Conservation (phyloP, 2,329 filamentous ascomycete species). For the Sclerotinia nivalis region DNA sequence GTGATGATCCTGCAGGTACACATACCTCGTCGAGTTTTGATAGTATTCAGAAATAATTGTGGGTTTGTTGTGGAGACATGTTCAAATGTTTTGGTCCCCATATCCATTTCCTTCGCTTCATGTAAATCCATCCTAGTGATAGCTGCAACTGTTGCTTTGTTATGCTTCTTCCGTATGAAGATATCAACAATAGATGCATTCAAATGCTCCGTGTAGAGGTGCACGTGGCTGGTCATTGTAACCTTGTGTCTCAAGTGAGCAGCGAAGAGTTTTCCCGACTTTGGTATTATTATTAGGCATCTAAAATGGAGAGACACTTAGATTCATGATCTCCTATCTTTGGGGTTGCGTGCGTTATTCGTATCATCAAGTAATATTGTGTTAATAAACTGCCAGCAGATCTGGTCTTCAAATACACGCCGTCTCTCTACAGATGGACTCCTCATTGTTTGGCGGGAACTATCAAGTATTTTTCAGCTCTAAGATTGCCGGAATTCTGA, state of each 20-base stretch:
- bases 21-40: neutral
- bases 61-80: neutral
- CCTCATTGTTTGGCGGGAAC: no score
- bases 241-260: neutral
- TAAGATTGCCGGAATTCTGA: neutral
- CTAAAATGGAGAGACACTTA: neutral
- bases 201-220: neutral
- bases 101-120: neutral
- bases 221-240: neutral
- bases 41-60: neutral
- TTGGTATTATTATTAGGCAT: neutral
- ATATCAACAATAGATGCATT: neutral
- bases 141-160: neutral
- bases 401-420: neutral
- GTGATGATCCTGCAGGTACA: constrained; percentile 11
- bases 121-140: neutral
- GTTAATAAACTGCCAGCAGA: neutral
- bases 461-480: neutral
- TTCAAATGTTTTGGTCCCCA: neutral
- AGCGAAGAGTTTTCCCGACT: neutral
- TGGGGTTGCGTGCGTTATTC: neutral
- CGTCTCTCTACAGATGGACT: neutral
- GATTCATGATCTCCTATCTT: neutral
- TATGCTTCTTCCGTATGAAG: neutral
- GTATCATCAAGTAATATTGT: neutral